Evolutionary conservation across 352 stramenopile genomes (phyloP).

Genomic region (Globisporangium nagaii): DNA sequence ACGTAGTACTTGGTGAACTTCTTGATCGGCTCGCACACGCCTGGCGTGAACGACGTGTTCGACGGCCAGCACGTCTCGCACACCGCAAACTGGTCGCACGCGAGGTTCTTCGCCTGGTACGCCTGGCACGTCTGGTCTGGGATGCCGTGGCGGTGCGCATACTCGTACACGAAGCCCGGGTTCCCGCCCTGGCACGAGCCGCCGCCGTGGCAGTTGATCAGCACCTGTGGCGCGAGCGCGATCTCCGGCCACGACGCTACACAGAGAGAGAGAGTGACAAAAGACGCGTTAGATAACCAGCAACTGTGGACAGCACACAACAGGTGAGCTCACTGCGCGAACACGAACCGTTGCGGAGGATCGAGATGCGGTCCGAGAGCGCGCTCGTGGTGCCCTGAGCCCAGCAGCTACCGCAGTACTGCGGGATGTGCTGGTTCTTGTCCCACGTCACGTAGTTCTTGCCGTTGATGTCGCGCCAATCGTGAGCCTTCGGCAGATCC

Average conservation of each 20-base stretch:
- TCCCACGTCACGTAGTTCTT: slow-evolving; percentile 95
- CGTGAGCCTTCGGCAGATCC: slow-evolving; percentile 91
- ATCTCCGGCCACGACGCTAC: slow-evolving; percentile 78
- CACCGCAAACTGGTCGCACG: slow-evolving; percentile 68
- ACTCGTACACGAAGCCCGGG: slow-evolving; percentile 81
- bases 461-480: slow-evolving; percentile 94
- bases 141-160: slow-evolving; percentile 84
- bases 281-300: not conserved
- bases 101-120: slow-evolving; percentile 84
- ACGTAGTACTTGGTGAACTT: slow-evolving; percentile 89
- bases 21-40: slow-evolving; percentile 80
- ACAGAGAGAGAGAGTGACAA: not conserved
- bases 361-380: slow-evolving; percentile 89
- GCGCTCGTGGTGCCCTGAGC: slow-evolving; percentile 85
- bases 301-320: too few species aligned
- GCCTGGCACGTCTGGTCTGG: slow-evolving; percentile 91
- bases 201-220: slow-evolving; percentile 83
- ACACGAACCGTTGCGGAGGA: slow-evolving; percentile 74
- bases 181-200: slow-evolving; percentile 79
- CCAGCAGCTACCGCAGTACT: slow-evolving; percentile 92
- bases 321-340: too few species aligned
- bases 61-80: slow-evolving; percentile 88
- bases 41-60: slow-evolving; percentile 82
- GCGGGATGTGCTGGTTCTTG: slow-evolving; percentile 98
- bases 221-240: slow-evolving; percentile 66